These are phyloP conservation scores for Pelagophyceae sp. DNA, from an alignment of 352 stramenopile species.

Conservation along the genomic window DNA sequence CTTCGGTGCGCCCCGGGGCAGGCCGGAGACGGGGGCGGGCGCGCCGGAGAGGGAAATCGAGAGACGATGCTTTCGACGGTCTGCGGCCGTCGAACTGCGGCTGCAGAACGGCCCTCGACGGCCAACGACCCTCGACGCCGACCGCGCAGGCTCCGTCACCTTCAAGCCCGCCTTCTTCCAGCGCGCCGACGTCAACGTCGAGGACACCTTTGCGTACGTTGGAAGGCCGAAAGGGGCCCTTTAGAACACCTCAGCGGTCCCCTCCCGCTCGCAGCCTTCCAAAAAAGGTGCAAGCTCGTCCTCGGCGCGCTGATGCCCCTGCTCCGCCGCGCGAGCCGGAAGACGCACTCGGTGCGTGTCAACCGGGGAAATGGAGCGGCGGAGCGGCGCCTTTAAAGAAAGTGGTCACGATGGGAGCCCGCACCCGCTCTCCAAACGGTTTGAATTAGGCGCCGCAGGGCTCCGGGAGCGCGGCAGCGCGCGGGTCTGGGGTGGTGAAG, in stretches of 20 bases:
- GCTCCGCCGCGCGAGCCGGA: background rate
- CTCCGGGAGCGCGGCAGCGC: too few species aligned
- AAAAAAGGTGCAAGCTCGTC: background rate
- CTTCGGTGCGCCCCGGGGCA: background rate
- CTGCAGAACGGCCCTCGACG: background rate
- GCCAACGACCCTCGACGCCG: background rate
- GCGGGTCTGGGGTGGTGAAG: background rate
- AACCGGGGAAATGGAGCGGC: too few species aligned
- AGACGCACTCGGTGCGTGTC: background rate
- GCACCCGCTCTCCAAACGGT: too few species aligned
- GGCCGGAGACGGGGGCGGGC: too few species aligned
- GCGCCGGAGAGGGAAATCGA: too few species aligned
- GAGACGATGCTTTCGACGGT: too few species aligned
- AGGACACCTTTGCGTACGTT: background rate
- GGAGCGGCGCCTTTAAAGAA: too few species aligned
- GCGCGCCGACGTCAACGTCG: background rate
- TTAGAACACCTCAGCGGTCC: too few species aligned
- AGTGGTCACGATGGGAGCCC: too few species aligned
- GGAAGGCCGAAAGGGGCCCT: background rate
- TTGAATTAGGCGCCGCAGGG: too few species aligned
- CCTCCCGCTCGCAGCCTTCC: too few species aligned
- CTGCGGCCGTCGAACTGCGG: too few species aligned
- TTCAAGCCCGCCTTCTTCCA: constrained; percentile 2
- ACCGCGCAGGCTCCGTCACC: background rate
- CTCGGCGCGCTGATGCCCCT: background rate